phyloP scores from a whole-genome alignment of 495 filamentous ascomycete species.

The Penicillium roqueforti region DNA sequence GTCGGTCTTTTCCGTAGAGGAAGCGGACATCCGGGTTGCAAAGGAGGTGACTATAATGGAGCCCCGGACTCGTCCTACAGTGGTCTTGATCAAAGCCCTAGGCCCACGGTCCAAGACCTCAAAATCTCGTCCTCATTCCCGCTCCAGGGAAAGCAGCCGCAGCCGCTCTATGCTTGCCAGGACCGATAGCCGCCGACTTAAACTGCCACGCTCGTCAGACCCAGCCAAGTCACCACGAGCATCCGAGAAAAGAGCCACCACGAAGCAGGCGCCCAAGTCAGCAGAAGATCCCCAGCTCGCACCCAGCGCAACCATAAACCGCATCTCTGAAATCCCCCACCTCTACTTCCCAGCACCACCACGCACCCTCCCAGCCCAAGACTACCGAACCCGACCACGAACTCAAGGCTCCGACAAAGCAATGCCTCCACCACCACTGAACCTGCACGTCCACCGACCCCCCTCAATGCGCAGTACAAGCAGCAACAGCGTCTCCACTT shows the following conservation, averaged over 20 bases:
- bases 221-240: not conserved
- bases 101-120: slow-evolving; percentile 17
- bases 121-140: slow-evolving; percentile 9
- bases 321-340: slow-evolving; percentile 28
- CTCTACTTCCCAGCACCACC: slow-evolving; percentile 23
- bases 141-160: slow-evolving; percentile 18
- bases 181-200: slow-evolving; percentile 12
- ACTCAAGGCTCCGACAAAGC: slow-evolving; percentile 26
- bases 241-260: slow-evolving; percentile 6
- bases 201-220: slow-evolving; percentile 8
- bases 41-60: slow-evolving; percentile 36
- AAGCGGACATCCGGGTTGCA: slow-evolving; percentile 36
- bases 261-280: not conserved
- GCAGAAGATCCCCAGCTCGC: not conserved
- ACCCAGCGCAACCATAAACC: slow-evolving; percentile 20
- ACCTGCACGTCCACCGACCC: slow-evolving; percentile 14
- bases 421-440: slow-evolving; percentile 10
- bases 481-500: slow-evolving; percentile 25
- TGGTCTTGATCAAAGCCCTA: slow-evolving; percentile 38
- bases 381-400: slow-evolving; percentile 20
- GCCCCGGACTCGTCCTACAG: slow-evolving; percentile 31
- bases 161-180: slow-evolving; percentile 14
- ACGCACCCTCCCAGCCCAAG: slow-evolving; percentile 5
- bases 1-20: slow-evolving; percentile 34
- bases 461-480: slow-evolving; percentile 31